phyloP scores from a whole-genome alignment of 371 early-diverging fungal genomes.

The Smittium culicis region DNA sequence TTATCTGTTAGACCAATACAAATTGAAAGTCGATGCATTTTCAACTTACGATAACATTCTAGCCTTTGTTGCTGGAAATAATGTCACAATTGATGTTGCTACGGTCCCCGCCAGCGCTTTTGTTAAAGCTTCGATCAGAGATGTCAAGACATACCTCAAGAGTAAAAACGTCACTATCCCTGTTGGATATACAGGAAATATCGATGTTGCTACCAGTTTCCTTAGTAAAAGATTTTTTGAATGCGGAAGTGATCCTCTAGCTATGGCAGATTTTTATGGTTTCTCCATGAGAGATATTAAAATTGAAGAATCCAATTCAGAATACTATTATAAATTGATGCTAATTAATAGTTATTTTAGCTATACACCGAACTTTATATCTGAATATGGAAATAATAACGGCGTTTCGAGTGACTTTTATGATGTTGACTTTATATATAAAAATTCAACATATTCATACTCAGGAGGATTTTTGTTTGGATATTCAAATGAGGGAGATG shows the following conservation, averaged over 20 bases:
- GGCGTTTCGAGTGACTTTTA: slow-evolving; percentile 29
- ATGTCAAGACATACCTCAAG: slow-evolving; percentile 47
- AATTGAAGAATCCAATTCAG: slow-evolving; percentile 31
- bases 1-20: slow-evolving; percentile 39
- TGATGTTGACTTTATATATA: slow-evolving; percentile 41
- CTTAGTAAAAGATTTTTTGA: slow-evolving; percentile 52
- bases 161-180: slow-evolving; percentile 40
- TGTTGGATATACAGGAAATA: slow-evolving; percentile 67
- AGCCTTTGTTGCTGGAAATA: slow-evolving; percentile 67
- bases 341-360: no score
- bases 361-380: no score
- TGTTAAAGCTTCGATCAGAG: slow-evolving; percentile 57
- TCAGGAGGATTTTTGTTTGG: slow-evolving; percentile 70
- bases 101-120: slow-evolving; percentile 52
- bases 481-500: slow-evolving; percentile 60
- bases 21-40: slow-evolving; percentile 49
- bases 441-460: slow-evolving; percentile 48
- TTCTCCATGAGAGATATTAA: slow-evolving; percentile 25
- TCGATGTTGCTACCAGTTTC: slow-evolving; percentile 49
- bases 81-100: slow-evolving; percentile 54
- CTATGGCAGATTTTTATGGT: slow-evolving; percentile 61
- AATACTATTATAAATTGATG: no score
- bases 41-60: slow-evolving; percentile 43
- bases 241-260: slow-evolving; percentile 45
- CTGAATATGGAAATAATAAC: slow-evolving; percentile 34